Evolutionary conservation across 129 eudicot genomes (phyloP).

Genomic region (Flaveria sonorensis): DNA sequence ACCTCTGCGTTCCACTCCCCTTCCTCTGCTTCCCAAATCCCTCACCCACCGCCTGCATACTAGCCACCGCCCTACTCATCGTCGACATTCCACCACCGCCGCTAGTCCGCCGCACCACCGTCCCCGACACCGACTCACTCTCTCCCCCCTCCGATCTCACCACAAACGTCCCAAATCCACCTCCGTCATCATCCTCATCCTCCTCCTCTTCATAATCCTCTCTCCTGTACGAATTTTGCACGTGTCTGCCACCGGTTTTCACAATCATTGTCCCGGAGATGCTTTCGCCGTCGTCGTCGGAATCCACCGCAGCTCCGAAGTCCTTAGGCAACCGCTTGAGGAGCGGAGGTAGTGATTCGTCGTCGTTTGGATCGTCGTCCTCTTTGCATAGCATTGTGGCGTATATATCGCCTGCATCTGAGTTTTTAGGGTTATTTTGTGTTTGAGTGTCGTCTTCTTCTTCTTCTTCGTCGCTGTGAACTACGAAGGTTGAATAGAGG

Average conservation of each 20-base stretch:
- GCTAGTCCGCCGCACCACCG: conserved; percentile 59
- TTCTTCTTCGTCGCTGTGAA: conserved; percentile 49
- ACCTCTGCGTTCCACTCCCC: conserved; percentile 43
- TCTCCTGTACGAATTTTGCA: conserved; percentile 20
- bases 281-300: conserved; percentile 54
- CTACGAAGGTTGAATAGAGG: conserved; percentile 64
- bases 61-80: conserved; percentile 94
- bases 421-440: conserved; percentile 37
- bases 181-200: conserved; percentile 48
- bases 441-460: conserved; percentile 26
- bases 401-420: conserved; percentile 46
- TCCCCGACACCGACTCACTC: conserved; percentile 53
- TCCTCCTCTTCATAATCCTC: conserved; percentile 52
- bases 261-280: conserved; percentile 82
- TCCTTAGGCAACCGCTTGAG: conserved; percentile 86
- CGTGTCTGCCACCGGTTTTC: conserved; percentile 44
- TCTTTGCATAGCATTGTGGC: conserved; percentile 73
- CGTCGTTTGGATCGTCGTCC: conserved; percentile 60
- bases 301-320: conserved; percentile 60
- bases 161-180: conserved; percentile 72
- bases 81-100: conserved; percentile 54
- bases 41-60: conserved; percentile 82
- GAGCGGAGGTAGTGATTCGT: conserved; percentile 88
- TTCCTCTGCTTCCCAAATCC: conserved; percentile 64
- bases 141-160: conserved; percentile 61